Evolutionary conservation across 2,329 filamentous ascomycete species (phyloP).

Genomic region (Colletotrichum phormii): DNA sequence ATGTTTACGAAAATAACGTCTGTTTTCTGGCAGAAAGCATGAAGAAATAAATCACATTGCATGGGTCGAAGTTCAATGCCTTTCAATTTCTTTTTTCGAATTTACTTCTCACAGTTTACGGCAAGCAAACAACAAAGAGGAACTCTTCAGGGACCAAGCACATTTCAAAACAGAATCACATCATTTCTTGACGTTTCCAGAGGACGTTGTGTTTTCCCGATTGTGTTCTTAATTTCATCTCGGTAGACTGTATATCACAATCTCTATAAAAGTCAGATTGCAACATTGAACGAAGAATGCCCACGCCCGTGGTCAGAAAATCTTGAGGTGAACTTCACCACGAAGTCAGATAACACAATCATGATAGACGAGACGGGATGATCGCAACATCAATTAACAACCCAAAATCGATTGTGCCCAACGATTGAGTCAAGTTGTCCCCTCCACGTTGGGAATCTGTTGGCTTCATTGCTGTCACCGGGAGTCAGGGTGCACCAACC

Average conservation of each 20-base stretch:
- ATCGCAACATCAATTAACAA: not conserved
- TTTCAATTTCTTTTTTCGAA: too few species aligned
- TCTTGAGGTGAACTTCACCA: too few species aligned
- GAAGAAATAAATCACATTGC: too few species aligned
- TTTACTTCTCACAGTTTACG: too few species aligned
- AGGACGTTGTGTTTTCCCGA: not conserved
- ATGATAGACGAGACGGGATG: not conserved
- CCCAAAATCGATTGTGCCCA: not conserved
- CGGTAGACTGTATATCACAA: slow-evolving; percentile 15
- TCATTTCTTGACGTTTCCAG: not conserved
- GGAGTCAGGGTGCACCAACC: not conserved
- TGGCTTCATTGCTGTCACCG: too few species aligned
- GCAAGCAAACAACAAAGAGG: too few species aligned
- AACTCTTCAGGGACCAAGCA: too few species aligned
- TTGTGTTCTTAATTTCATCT: not conserved
- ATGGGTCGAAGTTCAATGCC: too few species aligned
- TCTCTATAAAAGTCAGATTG: not conserved
- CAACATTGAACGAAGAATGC: not conserved
- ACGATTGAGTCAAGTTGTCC: not conserved
- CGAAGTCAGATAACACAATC: not conserved
- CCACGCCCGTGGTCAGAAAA: not conserved
- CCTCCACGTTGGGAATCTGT: not conserved
- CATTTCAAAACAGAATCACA: too few species aligned
- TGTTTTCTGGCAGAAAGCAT: too few species aligned
- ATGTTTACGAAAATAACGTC: too few species aligned